Evolutionary conservation across 179 eudicot genomes (phyloP), one percentile per base, ranked within the genome.

Genomic region (Heliamphora pulchella): DNA sequence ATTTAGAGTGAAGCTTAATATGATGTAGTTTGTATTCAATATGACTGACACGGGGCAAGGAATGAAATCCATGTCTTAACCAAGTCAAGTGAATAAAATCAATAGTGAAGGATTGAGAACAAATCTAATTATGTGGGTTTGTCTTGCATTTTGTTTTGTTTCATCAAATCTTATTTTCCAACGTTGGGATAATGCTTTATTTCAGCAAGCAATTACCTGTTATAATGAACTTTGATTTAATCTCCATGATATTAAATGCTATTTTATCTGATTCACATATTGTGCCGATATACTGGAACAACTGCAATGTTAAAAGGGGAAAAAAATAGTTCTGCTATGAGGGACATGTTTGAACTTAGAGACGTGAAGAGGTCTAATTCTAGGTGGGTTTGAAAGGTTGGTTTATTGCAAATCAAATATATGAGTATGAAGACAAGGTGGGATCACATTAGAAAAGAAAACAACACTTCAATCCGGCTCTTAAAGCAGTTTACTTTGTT

Each of bases 321-420:
- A 31, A 46, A 44, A 61, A 61, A 15, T 76, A 4, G 65, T 62
- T 69, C 55, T 76, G 1, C 41, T 76, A 59, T 76, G 55, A 68
- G 79, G 61, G 65, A 44, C 67, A 59, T n/a, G 69, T 44, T 76
- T 7, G 31, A 31, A 31, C 31, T 31, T 31, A 31, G 31, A 31
- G 31, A 31, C 31, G 31, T 31, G 31, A 4, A 14, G 51, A n/a
- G 64, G 18, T 15, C 64, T 14, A 59, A 15, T 59, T 59, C 22
- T 43, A 51, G 50, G 68, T 5, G 50, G 44, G 43, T 44, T 18
- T 41, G 78, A 59, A 44, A 44, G 79, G 14, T 18, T 10, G 41
- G 61, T 44, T 15, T 41, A 20, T 75, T 58, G 43, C 64, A 44
- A 58, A 1, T 43, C 0, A 41, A 57, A 14, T 8, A 31, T 54